Conservation (phyloP, 2,329 filamentous ascomycete species). For the Paecilomyces variotii region DNA sequence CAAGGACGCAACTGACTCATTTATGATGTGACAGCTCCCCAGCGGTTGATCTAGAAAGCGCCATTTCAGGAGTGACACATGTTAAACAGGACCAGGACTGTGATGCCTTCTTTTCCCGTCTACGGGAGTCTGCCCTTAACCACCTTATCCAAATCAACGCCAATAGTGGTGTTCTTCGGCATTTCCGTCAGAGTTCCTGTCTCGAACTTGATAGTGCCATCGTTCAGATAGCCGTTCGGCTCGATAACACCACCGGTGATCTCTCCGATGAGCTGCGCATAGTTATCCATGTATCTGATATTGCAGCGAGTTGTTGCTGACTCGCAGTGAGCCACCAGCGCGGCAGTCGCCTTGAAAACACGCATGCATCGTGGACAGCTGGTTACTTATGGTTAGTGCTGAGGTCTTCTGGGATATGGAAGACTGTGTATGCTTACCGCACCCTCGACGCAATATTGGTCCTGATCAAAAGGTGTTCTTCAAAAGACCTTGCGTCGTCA, state of each 20-base stretch:
- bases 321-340: slow-evolving; percentile 36
- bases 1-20: background rate
- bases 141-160: slow-evolving; percentile 6
- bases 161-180: slow-evolving; percentile 6
- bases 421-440: slow-evolving; percentile 8
- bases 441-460: slow-evolving; percentile 7
- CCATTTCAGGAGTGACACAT: background rate
- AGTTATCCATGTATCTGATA: slow-evolving; percentile 20
- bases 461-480: slow-evolving; percentile 22
- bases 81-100: background rate
- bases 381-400: slow-evolving; percentile 1
- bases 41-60: background rate
- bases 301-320: slow-evolving; percentile 26
- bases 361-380: slow-evolving; percentile 34
- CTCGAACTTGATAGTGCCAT: slow-evolving; percentile 28
- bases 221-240: slow-evolving; percentile 19
- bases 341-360: slow-evolving; percentile 28
- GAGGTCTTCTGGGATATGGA: background rate
- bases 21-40: background rate
- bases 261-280: slow-evolving; percentile 28
- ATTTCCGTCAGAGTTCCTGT: slow-evolving; percentile 11
- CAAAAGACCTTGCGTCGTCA: slow-evolving; percentile 16
- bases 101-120: background rate
- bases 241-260: slow-evolving; percentile 32
- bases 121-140: background rate